phyloP scores from a whole-genome alignment of 768 basidiomycete genomes.

The Trametes punicea region DNA sequence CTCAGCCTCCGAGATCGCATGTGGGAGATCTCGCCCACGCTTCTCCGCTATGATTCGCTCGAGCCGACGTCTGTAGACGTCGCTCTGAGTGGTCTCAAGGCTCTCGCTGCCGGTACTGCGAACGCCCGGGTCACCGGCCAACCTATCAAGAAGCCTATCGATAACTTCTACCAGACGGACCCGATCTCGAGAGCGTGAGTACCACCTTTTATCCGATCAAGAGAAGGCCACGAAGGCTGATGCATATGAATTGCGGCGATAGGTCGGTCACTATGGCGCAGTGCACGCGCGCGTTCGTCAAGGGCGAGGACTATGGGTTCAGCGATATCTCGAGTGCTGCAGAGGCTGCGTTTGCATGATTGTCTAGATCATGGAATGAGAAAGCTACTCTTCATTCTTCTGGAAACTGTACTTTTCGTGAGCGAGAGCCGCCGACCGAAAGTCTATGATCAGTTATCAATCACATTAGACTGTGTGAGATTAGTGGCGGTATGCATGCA shows the following conservation, averaged over 20 bases:
- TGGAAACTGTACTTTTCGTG: no score
- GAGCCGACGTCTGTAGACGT: conserved; percentile 77
- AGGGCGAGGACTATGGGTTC: conserved; percentile 63
- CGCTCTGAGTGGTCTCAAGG: conserved; percentile 64
- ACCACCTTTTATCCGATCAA: background rate
- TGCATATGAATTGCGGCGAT: background rate
- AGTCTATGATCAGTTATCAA: no score
- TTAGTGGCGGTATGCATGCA: no score
- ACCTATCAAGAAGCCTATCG: conserved; percentile 75
- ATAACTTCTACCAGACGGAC: conserved; percentile 96
- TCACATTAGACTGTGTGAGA: no score
- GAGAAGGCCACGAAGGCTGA: background rate
- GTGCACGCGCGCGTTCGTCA: conserved; percentile 83
- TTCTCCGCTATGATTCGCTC: conserved; percentile 79
- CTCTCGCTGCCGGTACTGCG: conserved; percentile 48
- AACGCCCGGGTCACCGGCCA: conserved; percentile 54
- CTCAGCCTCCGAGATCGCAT: conserved; percentile 82
- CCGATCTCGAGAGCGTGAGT: conserved; percentile 90
- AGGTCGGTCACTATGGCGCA: conserved; percentile 97
- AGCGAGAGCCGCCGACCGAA: no score
- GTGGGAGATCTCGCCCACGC: conserved; percentile 93
- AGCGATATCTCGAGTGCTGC: conserved; percentile 43
- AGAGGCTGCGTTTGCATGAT: conserved; percentile 44
- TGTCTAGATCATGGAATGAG: conserved; percentile 16
- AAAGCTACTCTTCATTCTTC: background rate